phyloP scores from a whole-genome alignment of 2,329 filamentous ascomycete genomes.

The Paecilomyces fulvus region DNA sequence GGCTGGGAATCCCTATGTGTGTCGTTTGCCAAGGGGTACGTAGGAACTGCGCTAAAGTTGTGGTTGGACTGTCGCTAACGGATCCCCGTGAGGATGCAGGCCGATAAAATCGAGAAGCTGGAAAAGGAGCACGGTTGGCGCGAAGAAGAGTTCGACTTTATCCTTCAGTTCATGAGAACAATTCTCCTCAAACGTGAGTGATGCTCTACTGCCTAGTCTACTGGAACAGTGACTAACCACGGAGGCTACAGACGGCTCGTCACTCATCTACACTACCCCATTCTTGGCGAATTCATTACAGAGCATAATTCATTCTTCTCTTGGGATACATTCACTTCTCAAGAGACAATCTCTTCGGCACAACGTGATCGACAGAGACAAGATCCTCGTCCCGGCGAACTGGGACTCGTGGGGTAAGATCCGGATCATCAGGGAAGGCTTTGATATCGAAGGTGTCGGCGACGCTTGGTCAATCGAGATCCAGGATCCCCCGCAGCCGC shows the following conservation, averaged over 20 bases:
- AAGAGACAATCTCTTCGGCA: constrained; percentile 73
- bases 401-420: constrained; percentile 99
- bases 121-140: constrained; percentile 90
- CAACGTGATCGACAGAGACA: constrained; percentile 88
- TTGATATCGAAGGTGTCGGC: constrained; percentile 81
- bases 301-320: constrained; percentile 71
- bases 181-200: constrained; percentile 72
- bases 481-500: constrained; percentile 42
- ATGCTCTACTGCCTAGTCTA: constrained; percentile 11
- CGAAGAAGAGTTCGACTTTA: constrained; percentile 93
- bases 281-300: constrained; percentile 69
- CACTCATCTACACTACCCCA: constrained; percentile 75
- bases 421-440: constrained; percentile 78
- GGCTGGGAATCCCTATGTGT: constrained; percentile 74
- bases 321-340: constrained; percentile 76
- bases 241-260: constrained; percentile 58
- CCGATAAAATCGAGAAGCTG: constrained; percentile 81
- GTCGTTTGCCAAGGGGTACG: constrained; percentile 89
- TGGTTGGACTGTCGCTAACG: neutral
- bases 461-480: constrained; percentile 80
- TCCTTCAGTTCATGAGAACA: constrained; percentile 86
- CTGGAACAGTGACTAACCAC: constrained; percentile 8
- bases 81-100: constrained; percentile 38
- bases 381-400: constrained; percentile 88
- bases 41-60: constrained; percentile 22